Conservation (phyloP, 305 asterid genomes). For the Solanum chacoense region DNA sequence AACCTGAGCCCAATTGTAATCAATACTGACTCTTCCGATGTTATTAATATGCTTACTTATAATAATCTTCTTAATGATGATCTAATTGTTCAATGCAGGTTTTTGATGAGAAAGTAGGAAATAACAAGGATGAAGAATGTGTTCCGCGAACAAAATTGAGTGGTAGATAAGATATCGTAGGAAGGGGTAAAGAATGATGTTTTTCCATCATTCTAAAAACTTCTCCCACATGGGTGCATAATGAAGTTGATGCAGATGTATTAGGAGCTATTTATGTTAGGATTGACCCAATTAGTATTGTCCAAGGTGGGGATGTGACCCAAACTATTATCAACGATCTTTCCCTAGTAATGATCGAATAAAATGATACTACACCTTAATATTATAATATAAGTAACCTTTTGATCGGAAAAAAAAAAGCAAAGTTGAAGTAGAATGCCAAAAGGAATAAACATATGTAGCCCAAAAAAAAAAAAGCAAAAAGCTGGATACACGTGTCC, state of each 20-base stretch:
- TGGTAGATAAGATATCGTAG: neutral
- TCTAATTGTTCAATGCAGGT: neutral
- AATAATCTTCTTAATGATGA: no score
- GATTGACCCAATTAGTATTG: neutral
- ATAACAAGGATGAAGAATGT: neutral
- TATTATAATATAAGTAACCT: no score
- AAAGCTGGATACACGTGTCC: no score
- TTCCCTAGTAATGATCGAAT: neutral
- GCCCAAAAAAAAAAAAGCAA: neutral
- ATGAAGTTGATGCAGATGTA: neutral
- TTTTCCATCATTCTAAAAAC: neutral
- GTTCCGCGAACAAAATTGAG: neutral
- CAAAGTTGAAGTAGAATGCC: neutral
- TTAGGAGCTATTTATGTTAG: no score
- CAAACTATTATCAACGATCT: neutral
- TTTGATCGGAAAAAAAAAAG: no score
- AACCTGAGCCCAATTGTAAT: neutral
- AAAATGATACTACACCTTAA: no score
- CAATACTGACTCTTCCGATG: neutral
- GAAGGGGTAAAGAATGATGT: neutral
- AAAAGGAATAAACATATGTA: neutral
- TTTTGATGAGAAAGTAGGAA: neutral
- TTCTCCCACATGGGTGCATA: neutral
- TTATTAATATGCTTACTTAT: no score
- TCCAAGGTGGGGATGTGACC: neutral